Conservation (phyloP, 2,329 filamentous ascomycete species). For the Trichoderma sp. region DNA sequence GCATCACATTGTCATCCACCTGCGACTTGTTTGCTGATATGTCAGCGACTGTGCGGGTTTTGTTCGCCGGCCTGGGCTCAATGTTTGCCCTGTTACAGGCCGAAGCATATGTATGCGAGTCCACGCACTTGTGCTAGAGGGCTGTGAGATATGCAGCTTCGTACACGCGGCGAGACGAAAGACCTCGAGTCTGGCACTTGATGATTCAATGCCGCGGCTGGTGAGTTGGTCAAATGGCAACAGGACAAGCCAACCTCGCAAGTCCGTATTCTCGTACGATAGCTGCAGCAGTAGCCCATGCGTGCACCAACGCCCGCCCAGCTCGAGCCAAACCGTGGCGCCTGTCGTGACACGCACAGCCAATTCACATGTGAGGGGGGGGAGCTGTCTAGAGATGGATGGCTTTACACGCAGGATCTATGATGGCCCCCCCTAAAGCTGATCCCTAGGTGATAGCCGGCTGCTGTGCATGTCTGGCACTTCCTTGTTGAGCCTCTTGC, state of each 20-base stretch:
- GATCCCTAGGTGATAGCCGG: neutral
- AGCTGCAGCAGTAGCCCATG: constrained; percentile 10
- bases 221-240: neutral
- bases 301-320: neutral
- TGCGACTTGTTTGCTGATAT: neutral
- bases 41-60: neutral
- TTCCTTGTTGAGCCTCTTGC: constrained; percentile 6
- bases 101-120: neutral
- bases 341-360: constrained; percentile 3
- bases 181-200: neutral
- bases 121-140: neutral
- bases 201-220: neutral
- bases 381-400: neutral
- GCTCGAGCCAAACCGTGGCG: neutral
- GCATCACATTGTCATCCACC: constrained; percentile 3
- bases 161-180: neutral
- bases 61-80: neutral
- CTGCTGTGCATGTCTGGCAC: neutral
- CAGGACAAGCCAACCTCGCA: neutral
- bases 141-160: neutral
- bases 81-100: neutral
- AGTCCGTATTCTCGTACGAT: constrained; percentile 5
- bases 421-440: neutral
- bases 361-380: neutral
- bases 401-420: neutral